Base-by-base conservation (phyloP, 2,329 filamentous ascomycete genomes). In the Alternaria ventricosa region DNA sequence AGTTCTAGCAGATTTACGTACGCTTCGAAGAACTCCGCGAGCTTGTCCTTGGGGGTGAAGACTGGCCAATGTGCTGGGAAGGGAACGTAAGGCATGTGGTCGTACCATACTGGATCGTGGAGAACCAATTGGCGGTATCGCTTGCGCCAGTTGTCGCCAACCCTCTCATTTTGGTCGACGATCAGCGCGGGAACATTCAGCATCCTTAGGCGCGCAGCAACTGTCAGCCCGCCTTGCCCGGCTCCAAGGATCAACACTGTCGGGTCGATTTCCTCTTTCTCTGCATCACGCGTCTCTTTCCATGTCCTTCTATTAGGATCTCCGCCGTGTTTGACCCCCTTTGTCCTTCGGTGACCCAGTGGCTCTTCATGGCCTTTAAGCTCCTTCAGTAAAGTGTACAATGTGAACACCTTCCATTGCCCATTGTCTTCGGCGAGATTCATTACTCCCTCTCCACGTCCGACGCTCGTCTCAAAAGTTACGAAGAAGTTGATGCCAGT, bases 101-200 rank as follows among this genome's bases (percentile, higher is more conserved):
- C 78, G 55, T 80, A 79, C 63, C 77, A 77, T n/a, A 79, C 80
- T 6, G 76, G 77, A 8, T 81, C 80, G 64, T 82, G 80, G 27
- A 79, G 77, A 12, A 81, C 80, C 9, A 82, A 75, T 20, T 82
- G 82, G 43, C 83, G 80, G 63, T 86, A 85, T 51, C 84, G 75
- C 51, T 80, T 76, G 2, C 75, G 74, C 84, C 84, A 86, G 47
- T 81, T 83, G 57, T 84, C 80, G 2, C 84, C 83, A 5, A 85
- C 76, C 1, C 76, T 68, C 22, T 73, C 70, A 30, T 82, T 81
- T 23, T 77, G 75, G 49, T 85, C 84, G 46, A 86, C 75, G n/a
- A 85, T 75, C 8, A 85, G 70, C 27, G 82, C 79, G 1, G 76
- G 76, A 5, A 84, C 64, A 3, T 79, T 78, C 10, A 85, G 71